Percentiles rank a stretch among this genome's conserved stretches.
Conservation (phyloP, 441 rosid species). For the Dalechampia spathulata region DNA sequence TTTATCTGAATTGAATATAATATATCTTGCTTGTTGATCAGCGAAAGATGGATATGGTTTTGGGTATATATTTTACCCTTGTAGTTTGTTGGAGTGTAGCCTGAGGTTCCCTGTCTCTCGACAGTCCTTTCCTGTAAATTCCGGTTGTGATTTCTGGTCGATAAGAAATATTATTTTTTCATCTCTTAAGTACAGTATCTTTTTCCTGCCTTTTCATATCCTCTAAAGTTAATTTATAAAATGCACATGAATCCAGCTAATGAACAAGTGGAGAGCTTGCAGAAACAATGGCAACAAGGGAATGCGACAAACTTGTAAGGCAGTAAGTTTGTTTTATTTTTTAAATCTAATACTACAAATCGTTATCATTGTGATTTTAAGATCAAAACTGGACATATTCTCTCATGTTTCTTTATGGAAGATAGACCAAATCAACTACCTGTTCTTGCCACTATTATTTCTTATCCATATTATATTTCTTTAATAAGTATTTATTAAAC, state of each 20-base stretch:
- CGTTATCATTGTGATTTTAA: neutral
- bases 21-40: constrained; percentile 20
- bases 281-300: neutral
- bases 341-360: neutral
- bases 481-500: too few relatives aligned
- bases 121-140: constrained; percentile 25
- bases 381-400: neutral
- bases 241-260: neutral
- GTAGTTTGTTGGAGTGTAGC: constrained; percentile 26
- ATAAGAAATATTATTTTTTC: too few relatives aligned
- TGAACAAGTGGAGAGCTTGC: neutral
- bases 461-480: too few relatives aligned
- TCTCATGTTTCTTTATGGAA: too few relatives aligned
- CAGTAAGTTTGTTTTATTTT: too few relatives aligned
- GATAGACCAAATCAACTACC: too few relatives aligned
- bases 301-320: neutral
- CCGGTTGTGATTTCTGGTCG: constrained; percentile 7
- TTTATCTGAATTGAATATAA: constrained; percentile 21
- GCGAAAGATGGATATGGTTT: constrained; percentile 12
- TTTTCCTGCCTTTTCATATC: too few relatives aligned
- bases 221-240: too few relatives aligned
- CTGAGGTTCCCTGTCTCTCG: constrained; percentile 21
- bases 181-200: too few relatives aligned
- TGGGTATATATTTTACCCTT: constrained; percentile 22
- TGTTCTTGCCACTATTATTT: too few relatives aligned